Evolutionary conservation across 164 flowering plant genomes (phyloP), one percentile per base, ranked within the genome.

Genomic region (Litsea cubeba): DNA sequence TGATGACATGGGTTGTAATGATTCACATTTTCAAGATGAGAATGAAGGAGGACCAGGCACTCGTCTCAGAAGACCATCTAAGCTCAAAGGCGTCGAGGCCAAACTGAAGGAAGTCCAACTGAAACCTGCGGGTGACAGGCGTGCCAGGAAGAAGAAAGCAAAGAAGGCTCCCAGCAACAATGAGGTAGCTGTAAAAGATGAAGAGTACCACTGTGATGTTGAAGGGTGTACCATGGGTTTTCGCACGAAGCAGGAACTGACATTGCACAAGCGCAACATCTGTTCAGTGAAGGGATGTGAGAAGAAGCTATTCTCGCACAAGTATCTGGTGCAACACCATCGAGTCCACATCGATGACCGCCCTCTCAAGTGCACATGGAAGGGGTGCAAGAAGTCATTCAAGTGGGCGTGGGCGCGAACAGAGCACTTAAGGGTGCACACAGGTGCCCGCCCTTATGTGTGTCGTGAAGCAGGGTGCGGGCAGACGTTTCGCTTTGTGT

Each of bases 371-470:
- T 96, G 99, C 79, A 97, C 99, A 0, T 94, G 98, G 98, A 93
- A 88, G 80, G 98, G 99, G 71, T 96, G 99, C 86, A 92, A 87
- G 86, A 96, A 92, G 98, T 80, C 95, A 1, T 94, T 95, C 82
- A 95, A 96, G 83, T 96, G 99, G 99, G 95, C 98, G 23, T 96
- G 99, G 99, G 95, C 99, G 23, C 78, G 98, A 58, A 96, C 99
- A 0, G 99, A 96, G 76, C 98, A 96, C 84, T 91, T 96, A 1
- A 77, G 99, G 81, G 99, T 95, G 80, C 99, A 95, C 82, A 95
- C 99, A 2, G 99, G 99, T 62, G 99, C 83, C 15, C 91, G 99
- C 1, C 99, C 99, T 25, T 95, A 95, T 63, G 81, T 89, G 57
- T 95, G 99, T 75, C 82, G 77, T 17, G 97, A 89, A 78, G 49